Conservation (phyloP, 352 stramenopile genomes). For the Poterioochromonas sp. region DNA sequence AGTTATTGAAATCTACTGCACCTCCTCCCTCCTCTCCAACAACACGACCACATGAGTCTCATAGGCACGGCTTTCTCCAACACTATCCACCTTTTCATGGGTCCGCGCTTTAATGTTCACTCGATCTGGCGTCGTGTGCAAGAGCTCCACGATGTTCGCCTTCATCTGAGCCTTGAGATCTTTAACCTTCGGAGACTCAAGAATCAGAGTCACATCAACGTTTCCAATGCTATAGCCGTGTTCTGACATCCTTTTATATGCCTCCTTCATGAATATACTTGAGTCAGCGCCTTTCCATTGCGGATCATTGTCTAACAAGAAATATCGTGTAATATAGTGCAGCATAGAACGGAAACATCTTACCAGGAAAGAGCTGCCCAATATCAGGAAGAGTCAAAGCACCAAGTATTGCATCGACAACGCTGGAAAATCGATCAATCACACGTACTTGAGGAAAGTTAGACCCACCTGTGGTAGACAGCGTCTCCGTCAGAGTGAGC, state of each 20-base stretch:
- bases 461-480: constrained; percentile 55
- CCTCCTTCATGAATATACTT: constrained; percentile 69
- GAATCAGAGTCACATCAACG: constrained; percentile 67
- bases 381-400: constrained; percentile 45
- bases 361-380: constrained; percentile 66
- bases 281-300: constrained; percentile 60
- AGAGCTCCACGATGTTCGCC: constrained; percentile 62
- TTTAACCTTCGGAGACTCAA: constrained; percentile 60
- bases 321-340: neutral
- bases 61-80: constrained; percentile 57
- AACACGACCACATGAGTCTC: constrained; percentile 62
- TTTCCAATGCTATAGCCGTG: constrained; percentile 63
- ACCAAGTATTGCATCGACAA: constrained; percentile 70
- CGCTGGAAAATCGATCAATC: neutral
- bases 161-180: constrained; percentile 66
- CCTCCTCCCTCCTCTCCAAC: constrained; percentile 37
- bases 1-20: neutral
- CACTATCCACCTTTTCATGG: constrained; percentile 62
- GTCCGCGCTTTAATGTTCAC: constrained; percentile 73
- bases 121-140: constrained; percentile 53
- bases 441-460: neutral
- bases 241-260: constrained; percentile 56
- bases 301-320: constrained; percentile 59
- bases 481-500: constrained; percentile 70
- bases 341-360: neutral